Conservation (phyloP, 2,329 filamentous ascomycete species). For the Ceratocystis papillata region DNA sequence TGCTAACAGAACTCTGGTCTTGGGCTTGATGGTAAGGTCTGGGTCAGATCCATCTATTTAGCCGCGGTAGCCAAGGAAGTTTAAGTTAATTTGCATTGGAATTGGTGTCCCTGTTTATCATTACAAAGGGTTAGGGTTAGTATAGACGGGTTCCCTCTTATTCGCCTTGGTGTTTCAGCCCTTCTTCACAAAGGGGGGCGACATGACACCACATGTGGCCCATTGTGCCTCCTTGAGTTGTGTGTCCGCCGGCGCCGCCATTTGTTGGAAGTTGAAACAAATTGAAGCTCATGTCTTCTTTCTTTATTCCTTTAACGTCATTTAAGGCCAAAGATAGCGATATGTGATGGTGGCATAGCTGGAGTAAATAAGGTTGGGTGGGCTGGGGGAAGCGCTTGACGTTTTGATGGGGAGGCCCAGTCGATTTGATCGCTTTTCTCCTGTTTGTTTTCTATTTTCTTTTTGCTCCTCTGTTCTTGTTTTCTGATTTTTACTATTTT, state of each 20-base stretch:
- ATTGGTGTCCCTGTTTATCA: background rate
- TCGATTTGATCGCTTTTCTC: background rate
- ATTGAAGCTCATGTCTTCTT: background rate
- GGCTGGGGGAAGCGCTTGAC: background rate
- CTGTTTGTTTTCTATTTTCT: background rate
- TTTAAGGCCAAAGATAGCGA: slow-evolving; percentile 1
- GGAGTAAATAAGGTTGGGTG: background rate
- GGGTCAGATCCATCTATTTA: background rate
- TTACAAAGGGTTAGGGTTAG: background rate
- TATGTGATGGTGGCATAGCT: background rate
- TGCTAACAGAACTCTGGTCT: background rate
- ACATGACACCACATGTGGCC: background rate
- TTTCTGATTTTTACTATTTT: background rate
- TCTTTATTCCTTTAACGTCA: background rate
- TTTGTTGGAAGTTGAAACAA: slow-evolving; percentile 7
- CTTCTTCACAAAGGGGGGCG: background rate
- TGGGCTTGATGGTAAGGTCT: background rate
- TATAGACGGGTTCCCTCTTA: background rate
- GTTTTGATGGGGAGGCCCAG: background rate
- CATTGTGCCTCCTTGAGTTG: background rate
- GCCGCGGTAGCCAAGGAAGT: background rate
- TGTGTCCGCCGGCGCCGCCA: background rate
- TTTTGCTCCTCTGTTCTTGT: background rate
- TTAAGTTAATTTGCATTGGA: background rate
- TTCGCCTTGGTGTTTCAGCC: background rate